Evolutionary conservation across 352 stramenopile genomes (phyloP).

Genomic region (Aphanomyces cochlioides): DNA sequence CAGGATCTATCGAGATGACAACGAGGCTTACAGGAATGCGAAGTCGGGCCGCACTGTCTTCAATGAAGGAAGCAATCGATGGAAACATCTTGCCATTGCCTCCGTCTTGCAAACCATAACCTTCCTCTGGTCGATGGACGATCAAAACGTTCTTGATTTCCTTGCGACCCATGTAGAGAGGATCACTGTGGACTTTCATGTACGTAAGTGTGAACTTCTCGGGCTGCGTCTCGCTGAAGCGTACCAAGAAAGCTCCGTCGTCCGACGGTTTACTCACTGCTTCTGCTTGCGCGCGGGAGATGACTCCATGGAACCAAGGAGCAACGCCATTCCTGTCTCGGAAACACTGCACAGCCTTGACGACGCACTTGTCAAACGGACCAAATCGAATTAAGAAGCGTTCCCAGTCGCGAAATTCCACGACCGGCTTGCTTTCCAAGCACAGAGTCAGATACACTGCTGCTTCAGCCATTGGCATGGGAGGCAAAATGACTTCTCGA

Average conservation of each 20-base stretch:
- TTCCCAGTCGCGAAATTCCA: conserved; percentile 16
- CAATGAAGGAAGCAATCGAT: conserved; percentile 64
- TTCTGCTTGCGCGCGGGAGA: conserved; percentile 52
- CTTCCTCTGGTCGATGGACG: conserved; percentile 30
- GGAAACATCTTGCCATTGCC: conserved; percentile 43
- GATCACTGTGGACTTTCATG: conserved; percentile 53
- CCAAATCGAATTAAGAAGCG: conserved; percentile 66
- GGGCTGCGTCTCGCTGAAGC: conserved; percentile 76
- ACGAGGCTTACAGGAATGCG: conserved; percentile 50
- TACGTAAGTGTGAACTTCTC: conserved; percentile 76
- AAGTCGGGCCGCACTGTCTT: conserved; percentile 51
- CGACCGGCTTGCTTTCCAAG: not conserved
- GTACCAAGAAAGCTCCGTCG: conserved; percentile 69
- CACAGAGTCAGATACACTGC: conserved; percentile 22
- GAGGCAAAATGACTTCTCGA: conserved; percentile 1
- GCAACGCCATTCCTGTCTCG: conserved; percentile 55
- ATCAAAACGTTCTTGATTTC: conserved; percentile 76
- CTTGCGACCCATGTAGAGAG: conserved; percentile 35
- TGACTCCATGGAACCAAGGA: conserved; percentile 68
- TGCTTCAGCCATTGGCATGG: conserved; percentile 16
- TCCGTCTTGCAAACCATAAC: conserved; percentile 55
- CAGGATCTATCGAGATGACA: conserved; percentile 9
- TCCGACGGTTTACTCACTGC: conserved; percentile 43
- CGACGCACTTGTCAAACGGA: conserved; percentile 49
- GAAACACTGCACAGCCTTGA: conserved; percentile 62